Percentiles rank a stretch among this genome's conserved stretches.
Conservation (phyloP, 2,329 filamentous ascomycete genomes). For the Bipolaris gigantea region DNA sequence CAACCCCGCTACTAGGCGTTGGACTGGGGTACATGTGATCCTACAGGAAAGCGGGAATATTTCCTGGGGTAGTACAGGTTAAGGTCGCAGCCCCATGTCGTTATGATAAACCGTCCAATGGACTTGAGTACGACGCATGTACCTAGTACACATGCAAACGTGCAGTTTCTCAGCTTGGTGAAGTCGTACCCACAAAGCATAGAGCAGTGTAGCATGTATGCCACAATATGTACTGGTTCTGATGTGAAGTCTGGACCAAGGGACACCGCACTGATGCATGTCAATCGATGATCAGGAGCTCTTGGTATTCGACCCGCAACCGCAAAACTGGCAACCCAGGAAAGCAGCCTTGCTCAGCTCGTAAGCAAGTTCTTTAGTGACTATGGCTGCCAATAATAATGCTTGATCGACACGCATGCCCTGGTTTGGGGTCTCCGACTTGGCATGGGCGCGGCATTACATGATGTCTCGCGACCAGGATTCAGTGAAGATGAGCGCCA, state of each 20-base stretch:
- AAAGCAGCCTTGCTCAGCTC: not conserved
- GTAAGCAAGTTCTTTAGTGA: conserved; percentile 1
- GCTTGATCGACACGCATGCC: conserved; percentile 9
- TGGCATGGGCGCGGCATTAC: conserved; percentile 19
- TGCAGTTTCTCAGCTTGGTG: conserved; percentile 5
- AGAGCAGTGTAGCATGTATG: not conserved
- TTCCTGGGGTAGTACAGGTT: conserved; percentile 31
- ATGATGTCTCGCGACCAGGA: conserved; percentile 7
- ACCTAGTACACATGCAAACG: conserved; percentile 11
- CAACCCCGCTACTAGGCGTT: conserved; percentile 31
- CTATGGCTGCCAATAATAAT: conserved; percentile 4
- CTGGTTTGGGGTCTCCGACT: conserved; percentile 13
- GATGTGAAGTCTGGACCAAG: not conserved
- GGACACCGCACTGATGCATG: not conserved
- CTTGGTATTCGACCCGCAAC: not conserved
- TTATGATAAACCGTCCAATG: conserved; percentile 15
- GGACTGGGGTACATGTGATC: conserved; percentile 10
- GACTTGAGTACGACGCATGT: conserved; percentile 1
- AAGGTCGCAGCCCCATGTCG: conserved; percentile 15
- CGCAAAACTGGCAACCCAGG: not conserved
- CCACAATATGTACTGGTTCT: not conserved
- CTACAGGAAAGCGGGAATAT: conserved; percentile 12
- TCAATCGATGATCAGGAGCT: too few species aligned
- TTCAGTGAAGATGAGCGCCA: not conserved
- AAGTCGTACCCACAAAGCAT: conserved; percentile 6